Conservation (phyloP, 208 protist species). For the Wallacemonas sp. region DNA sequence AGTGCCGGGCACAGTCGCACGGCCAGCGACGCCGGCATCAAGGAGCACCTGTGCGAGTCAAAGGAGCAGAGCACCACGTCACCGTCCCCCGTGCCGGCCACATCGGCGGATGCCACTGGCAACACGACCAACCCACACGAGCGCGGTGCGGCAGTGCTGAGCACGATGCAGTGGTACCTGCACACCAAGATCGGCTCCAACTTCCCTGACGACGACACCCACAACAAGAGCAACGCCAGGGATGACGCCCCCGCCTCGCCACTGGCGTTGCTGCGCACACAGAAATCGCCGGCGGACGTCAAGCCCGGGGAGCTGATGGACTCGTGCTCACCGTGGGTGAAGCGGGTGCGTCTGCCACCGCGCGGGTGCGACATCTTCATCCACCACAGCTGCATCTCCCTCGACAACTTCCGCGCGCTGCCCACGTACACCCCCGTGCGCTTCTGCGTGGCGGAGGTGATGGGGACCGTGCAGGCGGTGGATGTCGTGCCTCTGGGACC, state of each 20-base stretch:
- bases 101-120: not conserved
- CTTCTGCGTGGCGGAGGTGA: slow-evolving; percentile 46
- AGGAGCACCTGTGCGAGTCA: not conserved
- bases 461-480: slow-evolving; percentile 61
- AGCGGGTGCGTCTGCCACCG: not conserved
- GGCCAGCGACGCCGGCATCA: not conserved
- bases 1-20: not conserved
- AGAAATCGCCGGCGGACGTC: not conserved
- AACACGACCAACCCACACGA: slow-evolving; percentile 12
- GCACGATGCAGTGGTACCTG: slow-evolving; percentile 52
- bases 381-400: slow-evolving; percentile 33
- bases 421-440: slow-evolving; percentile 23
- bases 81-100: not conserved
- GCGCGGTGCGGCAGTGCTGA: slow-evolving; percentile 29
- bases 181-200: slow-evolving; percentile 1
- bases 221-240: not conserved
- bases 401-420: slow-evolving; percentile 29
- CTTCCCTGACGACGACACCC: not conserved
- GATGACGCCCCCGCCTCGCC: too few species aligned
- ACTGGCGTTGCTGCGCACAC: not conserved
- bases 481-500: slow-evolving; percentile 38
- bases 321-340: not conserved
- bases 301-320: not conserved
- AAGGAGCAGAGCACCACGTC: not conserved
- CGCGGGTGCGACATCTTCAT: slow-evolving; percentile 31